Evolutionary conservation across 768 basidiomycete genomes (phyloP).

Genomic region (Mycena venus): DNA sequence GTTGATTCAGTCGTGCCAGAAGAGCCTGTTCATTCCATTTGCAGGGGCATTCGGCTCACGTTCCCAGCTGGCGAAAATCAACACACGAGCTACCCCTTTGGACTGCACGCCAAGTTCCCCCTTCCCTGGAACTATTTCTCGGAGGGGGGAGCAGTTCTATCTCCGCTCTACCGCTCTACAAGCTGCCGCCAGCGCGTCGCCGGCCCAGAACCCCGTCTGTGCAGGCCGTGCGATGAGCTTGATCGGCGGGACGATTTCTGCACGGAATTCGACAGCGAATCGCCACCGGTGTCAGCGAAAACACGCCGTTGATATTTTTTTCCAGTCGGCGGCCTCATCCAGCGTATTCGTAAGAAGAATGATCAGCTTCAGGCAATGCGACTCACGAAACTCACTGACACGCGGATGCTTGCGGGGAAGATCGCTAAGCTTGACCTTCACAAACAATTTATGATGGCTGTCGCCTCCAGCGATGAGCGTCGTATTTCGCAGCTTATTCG

Average conservation of each 20-base stretch:
- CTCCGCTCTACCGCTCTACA: background rate
- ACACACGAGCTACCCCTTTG: background rate
- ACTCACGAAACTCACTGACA: slow-evolving; percentile 21
- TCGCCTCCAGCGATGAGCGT: slow-evolving; percentile 27
- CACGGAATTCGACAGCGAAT: slow-evolving; percentile 19
- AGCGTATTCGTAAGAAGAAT: background rate
- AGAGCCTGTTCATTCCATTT: background rate
- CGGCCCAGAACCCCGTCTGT: background rate
- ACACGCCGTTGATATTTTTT: slow-evolving; percentile 15
- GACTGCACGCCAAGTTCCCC: background rate
- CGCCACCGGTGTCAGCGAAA: slow-evolving; percentile 22
- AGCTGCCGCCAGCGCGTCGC: background rate
- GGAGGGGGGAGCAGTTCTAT: background rate
- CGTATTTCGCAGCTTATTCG: slow-evolving; percentile 27
- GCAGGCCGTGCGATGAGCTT: background rate
- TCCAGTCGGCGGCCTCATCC: slow-evolving; percentile 21
- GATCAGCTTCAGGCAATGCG: slow-evolving; percentile 8
- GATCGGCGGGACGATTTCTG: background rate
- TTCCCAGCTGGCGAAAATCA: too few species aligned
- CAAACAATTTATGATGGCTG: slow-evolving; percentile 31
- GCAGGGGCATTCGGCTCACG: background rate
- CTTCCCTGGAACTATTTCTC: background rate
- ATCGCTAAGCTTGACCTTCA: slow-evolving; percentile 21
- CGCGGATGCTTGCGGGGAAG: background rate
- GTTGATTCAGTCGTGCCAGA: background rate